Conservation (phyloP, 148 eudicot species). For the Vaccinium corymbosum region DNA sequence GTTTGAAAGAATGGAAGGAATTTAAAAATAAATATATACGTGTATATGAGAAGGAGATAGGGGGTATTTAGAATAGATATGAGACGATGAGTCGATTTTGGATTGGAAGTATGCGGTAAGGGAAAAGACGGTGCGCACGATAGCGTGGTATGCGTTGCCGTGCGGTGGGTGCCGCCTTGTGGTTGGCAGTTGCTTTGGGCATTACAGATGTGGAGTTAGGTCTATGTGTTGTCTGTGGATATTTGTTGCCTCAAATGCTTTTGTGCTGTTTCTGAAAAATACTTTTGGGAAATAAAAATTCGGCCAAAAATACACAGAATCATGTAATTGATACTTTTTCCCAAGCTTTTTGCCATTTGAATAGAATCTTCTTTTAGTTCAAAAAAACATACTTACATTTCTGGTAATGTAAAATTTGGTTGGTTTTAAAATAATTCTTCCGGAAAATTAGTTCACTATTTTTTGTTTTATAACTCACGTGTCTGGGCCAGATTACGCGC, state of each 20-base stretch:
- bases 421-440: not conserved
- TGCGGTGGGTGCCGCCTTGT: conserved; percentile 3
- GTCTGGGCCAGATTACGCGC: fast-evolving
- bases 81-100: not conserved
- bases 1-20: not conserved
- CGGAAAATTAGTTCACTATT: not conserved
- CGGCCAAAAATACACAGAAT: too few species aligned
- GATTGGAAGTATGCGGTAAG: not conserved
- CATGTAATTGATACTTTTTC: too few species aligned
- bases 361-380: too few species aligned
- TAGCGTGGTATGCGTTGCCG: not conserved
- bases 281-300: not conserved
- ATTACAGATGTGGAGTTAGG: not conserved
- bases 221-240: not conserved
- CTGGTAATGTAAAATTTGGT: not conserved
- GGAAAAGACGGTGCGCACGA: not conserved
- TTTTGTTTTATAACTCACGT: too few species aligned
- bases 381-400: not conserved
- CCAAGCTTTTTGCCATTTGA: too few species aligned
- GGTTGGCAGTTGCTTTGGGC: not conserved
- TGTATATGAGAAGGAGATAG: not conserved
- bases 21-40: not conserved
- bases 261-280: not conserved
- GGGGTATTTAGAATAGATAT: not conserved
- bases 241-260: not conserved